A percentile compares a stretch with the other conserved stretches of the same genome.
phyloP scores from a whole-genome alignment of 495 filamentous ascomycete genomes.

The Lophiostoma macrostomum region DNA sequence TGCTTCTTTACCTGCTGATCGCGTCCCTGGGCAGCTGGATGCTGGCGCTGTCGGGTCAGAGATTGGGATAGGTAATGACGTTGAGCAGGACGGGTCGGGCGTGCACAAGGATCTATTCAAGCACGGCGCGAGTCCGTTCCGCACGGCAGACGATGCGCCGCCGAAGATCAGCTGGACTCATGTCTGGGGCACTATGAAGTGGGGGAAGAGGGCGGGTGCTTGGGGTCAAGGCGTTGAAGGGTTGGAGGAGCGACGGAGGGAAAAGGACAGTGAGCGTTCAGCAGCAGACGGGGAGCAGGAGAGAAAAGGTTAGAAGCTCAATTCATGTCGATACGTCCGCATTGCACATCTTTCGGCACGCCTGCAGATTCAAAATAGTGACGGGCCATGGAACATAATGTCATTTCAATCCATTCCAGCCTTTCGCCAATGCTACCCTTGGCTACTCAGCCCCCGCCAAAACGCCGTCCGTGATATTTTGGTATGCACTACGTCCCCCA shows the following conservation, averaged over 20 bases:
- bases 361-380: constrained; percentile 1
- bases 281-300: background rate
- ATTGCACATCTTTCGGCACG: background rate
- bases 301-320: constrained; percentile 2
- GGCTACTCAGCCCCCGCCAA: constrained; percentile 21
- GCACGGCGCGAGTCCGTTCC: constrained; percentile 46
- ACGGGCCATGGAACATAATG: constrained; percentile 7
- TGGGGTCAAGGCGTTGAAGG: constrained; percentile 53
- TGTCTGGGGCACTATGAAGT: constrained; percentile 53
- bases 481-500: background rate
- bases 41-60: background rate
- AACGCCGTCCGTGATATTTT: constrained; percentile 18
- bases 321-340: no score
- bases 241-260: constrained; percentile 38
- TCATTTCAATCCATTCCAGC: constrained; percentile 14
- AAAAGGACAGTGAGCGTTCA: constrained; percentile 6
- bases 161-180: constrained; percentile 50
- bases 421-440: constrained; percentile 14
- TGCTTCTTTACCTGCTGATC: background rate
- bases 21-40: background rate
- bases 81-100: background rate
- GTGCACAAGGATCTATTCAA: constrained; percentile 26
- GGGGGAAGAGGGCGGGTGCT: constrained; percentile 52
- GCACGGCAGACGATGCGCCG: constrained; percentile 44
- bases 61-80: background rate